Conservation (phyloP, 495 filamentous ascomycete species). For the Pyrenula massariospora region DNA sequence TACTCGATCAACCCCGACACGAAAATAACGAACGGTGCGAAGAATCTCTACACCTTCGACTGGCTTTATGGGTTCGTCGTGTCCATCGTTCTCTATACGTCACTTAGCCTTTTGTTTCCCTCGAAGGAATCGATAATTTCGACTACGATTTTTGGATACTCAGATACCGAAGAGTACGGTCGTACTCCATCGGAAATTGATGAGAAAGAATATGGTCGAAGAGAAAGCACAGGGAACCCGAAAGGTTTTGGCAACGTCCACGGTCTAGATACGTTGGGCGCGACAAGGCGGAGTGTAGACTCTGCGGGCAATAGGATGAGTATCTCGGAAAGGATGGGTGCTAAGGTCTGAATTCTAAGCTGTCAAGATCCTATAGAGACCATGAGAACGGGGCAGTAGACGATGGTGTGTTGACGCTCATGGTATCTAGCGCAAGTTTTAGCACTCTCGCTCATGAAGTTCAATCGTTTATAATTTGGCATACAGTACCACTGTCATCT, state of each 20-base stretch:
- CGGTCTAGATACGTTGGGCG: neutral
- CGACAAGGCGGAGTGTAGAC: neutral
- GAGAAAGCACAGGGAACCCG: neutral
- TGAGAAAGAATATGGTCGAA: neutral
- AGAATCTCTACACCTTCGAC: constrained; percentile 33
- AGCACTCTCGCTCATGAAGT: too few species aligned
- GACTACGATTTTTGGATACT: constrained; percentile 17
- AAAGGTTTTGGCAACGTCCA: neutral
- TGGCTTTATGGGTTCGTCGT: constrained; percentile 38
- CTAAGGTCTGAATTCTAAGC: neutral
- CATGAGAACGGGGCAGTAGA: too few species aligned
- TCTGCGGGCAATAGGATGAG: neutral
- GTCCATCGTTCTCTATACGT: constrained; percentile 25
- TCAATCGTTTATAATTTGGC: too few species aligned
- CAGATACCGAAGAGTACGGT: neutral
- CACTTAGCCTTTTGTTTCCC: constrained; percentile 18
- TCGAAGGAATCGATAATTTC: constrained; percentile 16
- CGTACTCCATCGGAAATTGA: neutral
- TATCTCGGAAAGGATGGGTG: neutral
- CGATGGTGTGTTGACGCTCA: too few species aligned
- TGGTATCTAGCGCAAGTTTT: too few species aligned
- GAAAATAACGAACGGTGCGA: constrained; percentile 8
- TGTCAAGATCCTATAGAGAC: too few species aligned
- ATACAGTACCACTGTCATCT: too few species aligned
- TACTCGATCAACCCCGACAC: constrained; percentile 11